These are phyloP conservation scores for Casaregolazyma suthepensis DNA, from an alignment of 1,139 yeast genomes.

Conservation along the genomic window DNA sequence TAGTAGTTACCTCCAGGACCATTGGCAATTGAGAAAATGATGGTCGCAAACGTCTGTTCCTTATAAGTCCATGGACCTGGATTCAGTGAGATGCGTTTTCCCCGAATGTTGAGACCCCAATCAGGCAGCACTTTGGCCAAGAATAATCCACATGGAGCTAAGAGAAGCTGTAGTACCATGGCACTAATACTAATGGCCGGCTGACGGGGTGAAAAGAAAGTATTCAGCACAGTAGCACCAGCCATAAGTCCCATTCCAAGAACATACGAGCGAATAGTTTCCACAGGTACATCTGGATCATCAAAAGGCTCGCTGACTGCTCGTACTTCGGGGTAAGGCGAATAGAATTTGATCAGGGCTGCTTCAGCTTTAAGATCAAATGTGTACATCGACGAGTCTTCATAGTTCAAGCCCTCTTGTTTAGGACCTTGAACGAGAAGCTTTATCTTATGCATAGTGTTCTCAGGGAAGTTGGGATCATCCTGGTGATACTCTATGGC, in stretches of 20 bases:
- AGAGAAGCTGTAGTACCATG: conserved; percentile 47
- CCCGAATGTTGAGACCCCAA: conserved; percentile 39
- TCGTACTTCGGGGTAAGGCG: conserved; percentile 48
- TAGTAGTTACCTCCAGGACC: conserved; percentile 39
- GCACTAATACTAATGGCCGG: conserved; percentile 43
- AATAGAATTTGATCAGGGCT: conserved; percentile 39
- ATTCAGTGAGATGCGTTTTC: conserved; percentile 38
- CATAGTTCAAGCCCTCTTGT: conserved; percentile 15
- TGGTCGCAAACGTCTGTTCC: conserved; percentile 59
- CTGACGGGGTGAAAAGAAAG: conserved; percentile 49
- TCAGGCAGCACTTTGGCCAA: conserved; percentile 39
- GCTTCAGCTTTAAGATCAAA: conserved; percentile 28
- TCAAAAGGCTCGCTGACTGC: conserved; percentile 45
- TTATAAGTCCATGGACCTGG: conserved; percentile 62
- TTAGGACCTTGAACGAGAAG: conserved; percentile 22
- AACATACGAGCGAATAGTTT: conserved; percentile 50
- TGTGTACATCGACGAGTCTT: neutral
- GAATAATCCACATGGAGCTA: conserved; percentile 48
- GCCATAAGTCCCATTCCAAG: conserved; percentile 51
- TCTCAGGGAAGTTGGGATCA: conserved; percentile 47
- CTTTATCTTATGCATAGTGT: conserved; percentile 32
- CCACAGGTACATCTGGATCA: conserved; percentile 39
- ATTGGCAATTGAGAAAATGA: conserved; percentile 24
- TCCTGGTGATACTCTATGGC: conserved; percentile 38
- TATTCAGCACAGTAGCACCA: conserved; percentile 52